phyloP scores from a whole-genome alignment of 2,329 filamentous ascomycete genomes.

The Apiospora aurea region DNA sequence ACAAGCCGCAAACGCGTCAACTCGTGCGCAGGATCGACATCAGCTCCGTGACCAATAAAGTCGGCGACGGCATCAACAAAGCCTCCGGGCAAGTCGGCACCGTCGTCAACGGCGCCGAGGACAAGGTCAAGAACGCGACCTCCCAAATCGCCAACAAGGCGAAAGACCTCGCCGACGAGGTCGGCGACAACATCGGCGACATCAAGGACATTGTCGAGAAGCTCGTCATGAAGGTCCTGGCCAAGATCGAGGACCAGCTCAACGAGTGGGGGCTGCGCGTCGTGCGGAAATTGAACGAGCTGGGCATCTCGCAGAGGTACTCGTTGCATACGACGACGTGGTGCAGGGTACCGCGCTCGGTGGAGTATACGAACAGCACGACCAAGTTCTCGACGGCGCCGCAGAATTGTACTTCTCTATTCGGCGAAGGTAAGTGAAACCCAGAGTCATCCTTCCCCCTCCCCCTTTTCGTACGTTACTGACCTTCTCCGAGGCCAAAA shows the following conservation, averaged over 20 bases:
- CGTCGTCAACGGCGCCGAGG: neutral
- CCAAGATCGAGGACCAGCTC: constrained; percentile 1
- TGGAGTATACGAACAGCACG: neutral
- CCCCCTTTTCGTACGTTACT: neutral
- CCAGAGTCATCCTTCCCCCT: neutral
- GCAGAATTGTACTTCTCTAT: neutral
- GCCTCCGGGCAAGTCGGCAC: neutral
- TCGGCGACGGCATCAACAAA: neutral
- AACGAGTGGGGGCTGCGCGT: constrained; percentile 2
- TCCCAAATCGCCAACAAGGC: neutral
- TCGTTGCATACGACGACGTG: neutral
- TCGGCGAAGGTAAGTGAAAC: neutral
- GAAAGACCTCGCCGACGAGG: neutral
- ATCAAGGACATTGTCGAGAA: neutral
- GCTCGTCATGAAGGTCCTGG: neutral
- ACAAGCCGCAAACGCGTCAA: neutral
- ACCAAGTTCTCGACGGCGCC: neutral
- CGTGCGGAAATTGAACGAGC: neutral
- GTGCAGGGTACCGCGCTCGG: neutral
- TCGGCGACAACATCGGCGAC: constrained; percentile 6
- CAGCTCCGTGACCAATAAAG: neutral
- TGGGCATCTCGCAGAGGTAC: neutral
- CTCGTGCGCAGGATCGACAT: neutral
- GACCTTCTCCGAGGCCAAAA: neutral
- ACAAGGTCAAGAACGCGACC: neutral